Evolutionary conservation across 1,284 basidiomycete genomes (phyloP).

Genomic region (Cystobasidium slooffiae): DNA sequence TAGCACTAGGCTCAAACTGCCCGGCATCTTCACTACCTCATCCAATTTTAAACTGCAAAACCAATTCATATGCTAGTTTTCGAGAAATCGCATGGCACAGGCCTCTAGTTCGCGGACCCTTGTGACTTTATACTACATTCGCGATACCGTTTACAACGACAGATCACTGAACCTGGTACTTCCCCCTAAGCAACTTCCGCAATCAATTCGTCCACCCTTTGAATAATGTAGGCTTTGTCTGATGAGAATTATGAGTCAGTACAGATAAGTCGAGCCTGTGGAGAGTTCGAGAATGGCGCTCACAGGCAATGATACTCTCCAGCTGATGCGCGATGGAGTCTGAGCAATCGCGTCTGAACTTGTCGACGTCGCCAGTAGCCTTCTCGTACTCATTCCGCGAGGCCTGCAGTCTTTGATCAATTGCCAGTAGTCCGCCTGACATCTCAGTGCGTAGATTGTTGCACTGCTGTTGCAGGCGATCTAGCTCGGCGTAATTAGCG

Average conservation of each 20-base stretch:
- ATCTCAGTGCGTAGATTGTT: conserved; percentile 39
- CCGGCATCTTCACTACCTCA: too few species aligned
- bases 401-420: conserved; percentile 43
- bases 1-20: too few species aligned
- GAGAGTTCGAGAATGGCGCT: background rate
- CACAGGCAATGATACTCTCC: conserved; percentile 41
- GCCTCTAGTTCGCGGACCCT: too few species aligned
- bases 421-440: conserved; percentile 43
- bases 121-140: background rate
- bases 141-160: conserved; percentile 13
- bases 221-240: conserved; percentile 42
- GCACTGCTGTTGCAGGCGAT: conserved; percentile 38
- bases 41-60: too few species aligned
- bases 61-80: too few species aligned
- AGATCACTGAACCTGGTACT: background rate
- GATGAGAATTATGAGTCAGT: background rate
- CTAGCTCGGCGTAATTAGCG: conserved; percentile 33
- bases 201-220: conserved; percentile 37
- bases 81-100: too few species aligned
- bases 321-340: conserved; percentile 41
- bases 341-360: conserved; percentile 38
- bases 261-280: background rate
- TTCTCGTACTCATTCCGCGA: conserved; percentile 43
- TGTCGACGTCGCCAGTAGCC: conserved; percentile 35
- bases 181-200: conserved; percentile 30